Percentiles rank a stretch among this genome's conserved stretches.
Evolutionary conservation across 2,329 filamentous ascomycete genomes (phyloP).

Genomic region (Neopestalotiopsis sp.): DNA sequence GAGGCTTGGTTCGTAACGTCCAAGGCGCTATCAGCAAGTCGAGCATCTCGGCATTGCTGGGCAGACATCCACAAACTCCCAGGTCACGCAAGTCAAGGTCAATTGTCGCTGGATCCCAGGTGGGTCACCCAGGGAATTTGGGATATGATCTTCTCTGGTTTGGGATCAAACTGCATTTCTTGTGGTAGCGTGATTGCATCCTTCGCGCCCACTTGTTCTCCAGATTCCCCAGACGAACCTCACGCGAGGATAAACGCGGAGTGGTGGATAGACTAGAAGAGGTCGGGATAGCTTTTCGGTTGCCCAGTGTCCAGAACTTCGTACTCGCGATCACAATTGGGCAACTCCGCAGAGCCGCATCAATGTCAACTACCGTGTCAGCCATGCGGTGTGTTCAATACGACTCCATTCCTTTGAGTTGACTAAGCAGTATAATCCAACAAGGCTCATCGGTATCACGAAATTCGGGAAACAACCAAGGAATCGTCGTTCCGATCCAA

Average conservation of each 20-base stretch:
- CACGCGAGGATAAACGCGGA: neutral
- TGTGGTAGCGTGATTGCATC: neutral
- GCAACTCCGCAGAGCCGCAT: neutral
- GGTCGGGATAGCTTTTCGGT: too few species aligned
- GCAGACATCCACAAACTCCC: neutral
- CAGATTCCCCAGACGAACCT: neutral
- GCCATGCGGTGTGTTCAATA: neutral
- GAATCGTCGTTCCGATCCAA: neutral
- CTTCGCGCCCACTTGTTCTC: neutral
- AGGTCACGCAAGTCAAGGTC: neutral
- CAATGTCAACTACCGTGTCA: too few species aligned
- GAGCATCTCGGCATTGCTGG: slow-evolving; percentile 2
- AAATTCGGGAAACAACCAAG: neutral
- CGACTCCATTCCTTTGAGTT: neutral
- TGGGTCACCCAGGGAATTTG: neutral
- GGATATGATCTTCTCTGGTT: neutral
- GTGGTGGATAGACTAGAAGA: too few species aligned
- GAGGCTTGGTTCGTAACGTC: slow-evolving; percentile 6
- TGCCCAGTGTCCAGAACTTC: neutral
- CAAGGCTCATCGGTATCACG: neutral
- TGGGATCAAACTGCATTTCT: neutral
- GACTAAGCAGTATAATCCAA: neutral
- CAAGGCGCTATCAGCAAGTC: slow-evolving; percentile 11
- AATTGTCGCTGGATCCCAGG: neutral
- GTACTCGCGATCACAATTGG: neutral